phyloP scores from a whole-genome alignment of 2,329 filamentous ascomycete species.

The Eutypella sp. region DNA sequence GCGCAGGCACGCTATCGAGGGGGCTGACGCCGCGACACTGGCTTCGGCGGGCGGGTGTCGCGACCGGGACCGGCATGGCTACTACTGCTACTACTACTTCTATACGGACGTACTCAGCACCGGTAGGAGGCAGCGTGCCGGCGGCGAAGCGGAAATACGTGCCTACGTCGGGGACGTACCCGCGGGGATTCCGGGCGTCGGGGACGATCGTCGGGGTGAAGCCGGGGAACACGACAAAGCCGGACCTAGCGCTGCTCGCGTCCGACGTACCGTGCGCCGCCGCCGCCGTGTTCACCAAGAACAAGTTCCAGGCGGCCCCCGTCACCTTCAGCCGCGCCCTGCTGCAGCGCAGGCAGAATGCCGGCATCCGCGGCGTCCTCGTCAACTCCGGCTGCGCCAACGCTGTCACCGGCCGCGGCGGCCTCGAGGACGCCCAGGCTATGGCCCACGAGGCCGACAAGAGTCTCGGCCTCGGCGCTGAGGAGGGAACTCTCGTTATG shows the following conservation, averaged over 20 bases:
- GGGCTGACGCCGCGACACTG: too few relatives aligned
- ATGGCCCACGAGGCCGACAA: conserved; percentile 80
- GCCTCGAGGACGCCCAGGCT: conserved; percentile 76
- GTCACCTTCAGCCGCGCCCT: conserved; percentile 79
- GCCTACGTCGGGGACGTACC: conserved; percentile 78
- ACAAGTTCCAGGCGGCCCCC: conserved; percentile 95
- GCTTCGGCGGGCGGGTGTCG: too few relatives aligned
- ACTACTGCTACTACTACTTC: conserved; percentile 8
- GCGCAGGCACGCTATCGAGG: too few relatives aligned
- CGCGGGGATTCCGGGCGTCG: conserved; percentile 81
- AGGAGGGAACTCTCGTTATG: conserved; percentile 79
- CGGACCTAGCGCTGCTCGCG: conserved; percentile 82
- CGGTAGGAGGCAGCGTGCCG: conserved; percentile 57
- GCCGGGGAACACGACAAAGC: conserved; percentile 82
- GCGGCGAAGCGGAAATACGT: conserved; percentile 86
- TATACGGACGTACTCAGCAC: conserved; percentile 49
- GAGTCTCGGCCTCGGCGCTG: conserved; percentile 40
- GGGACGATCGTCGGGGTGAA: conserved; percentile 93
- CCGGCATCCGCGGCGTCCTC: conserved; percentile 73
- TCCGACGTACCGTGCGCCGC: conserved; percentile 83
- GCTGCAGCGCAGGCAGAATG: conserved; percentile 59
- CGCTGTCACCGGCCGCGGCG: conserved; percentile 88
- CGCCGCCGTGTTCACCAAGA: conserved; percentile 93
- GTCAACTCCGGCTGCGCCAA: conserved; percentile 97
- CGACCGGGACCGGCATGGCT: not conserved